Evolutionary conservation across 2,329 filamentous ascomycete species (phyloP), one percentile per base, ranked within the genome.

Genomic region (Aulographum hederae): DNA sequence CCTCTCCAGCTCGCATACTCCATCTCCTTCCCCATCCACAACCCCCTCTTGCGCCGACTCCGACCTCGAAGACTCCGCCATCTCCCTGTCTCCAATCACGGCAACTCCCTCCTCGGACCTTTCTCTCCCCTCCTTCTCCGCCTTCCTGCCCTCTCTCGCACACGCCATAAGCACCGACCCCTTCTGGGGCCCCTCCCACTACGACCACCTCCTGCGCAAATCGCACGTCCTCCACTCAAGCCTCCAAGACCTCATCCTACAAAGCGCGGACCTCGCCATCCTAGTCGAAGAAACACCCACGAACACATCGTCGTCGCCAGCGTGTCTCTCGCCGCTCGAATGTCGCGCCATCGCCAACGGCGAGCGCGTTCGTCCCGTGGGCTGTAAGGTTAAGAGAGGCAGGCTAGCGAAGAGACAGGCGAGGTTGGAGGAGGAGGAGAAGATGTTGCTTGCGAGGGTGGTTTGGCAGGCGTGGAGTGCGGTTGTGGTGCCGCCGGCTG

Each of bases 341-440:
- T 6, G n/a, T n/a, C 20, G 20, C n/a, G 20, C 20, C 20, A n/a
- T 6, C 20, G 20, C 6, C 20, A 23, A n/a, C 6, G 20, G 20
- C 6, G 33, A 37, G n/a, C n/a, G n/a, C n/a, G n/a, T n/a, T n/a
- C n/a, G n/a, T n/a, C n/a, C n/a, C n/a, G 41, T 44, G n/a, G 44
- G 44, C 2, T 48, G 48, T 40, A 46, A 43, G 19, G 39, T 53
- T 32, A 52, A 51, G 41, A 45, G 55, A 36, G 54, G 53, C 39
- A 56, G 54, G 37, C 45, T 63, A 34, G 59, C 60, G 2, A 55
- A 54, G 38, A 45, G 57, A n/a, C 59, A 62, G 41, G 42, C 55
- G 38, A 45, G 50, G 28, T 44, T 63, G 37, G 44, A 57, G 34
- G 39, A 46, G 1, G 59, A 62, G 34, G 57, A 61, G 41, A 45